Conservation (phyloP, 345 rosid species). For the Euphorbia peplus region DNA sequence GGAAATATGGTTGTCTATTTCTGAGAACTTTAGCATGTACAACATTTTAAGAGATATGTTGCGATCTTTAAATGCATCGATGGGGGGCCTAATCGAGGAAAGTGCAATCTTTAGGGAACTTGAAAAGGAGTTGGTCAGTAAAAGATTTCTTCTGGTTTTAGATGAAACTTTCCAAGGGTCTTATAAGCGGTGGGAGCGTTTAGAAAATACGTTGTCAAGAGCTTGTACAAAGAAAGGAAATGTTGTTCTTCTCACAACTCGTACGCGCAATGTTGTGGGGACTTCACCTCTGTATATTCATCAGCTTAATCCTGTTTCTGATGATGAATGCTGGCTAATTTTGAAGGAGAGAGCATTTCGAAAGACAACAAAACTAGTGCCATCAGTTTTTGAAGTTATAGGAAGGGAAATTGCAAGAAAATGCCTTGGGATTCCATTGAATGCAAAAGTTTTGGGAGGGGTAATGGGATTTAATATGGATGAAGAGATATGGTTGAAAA, state of each 20-base stretch:
- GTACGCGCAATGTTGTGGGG: slow-evolving; percentile 4
- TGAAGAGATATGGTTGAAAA: slow-evolving; percentile 1
- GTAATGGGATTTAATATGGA: neutral
- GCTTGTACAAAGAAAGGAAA: neutral
- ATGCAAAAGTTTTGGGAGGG: slow-evolving; percentile 10
- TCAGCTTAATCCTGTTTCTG: neutral
- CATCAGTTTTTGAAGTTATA: slow-evolving; percentile 4
- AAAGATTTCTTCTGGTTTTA: slow-evolving; percentile 18
- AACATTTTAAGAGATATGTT: slow-evolving; percentile 13
- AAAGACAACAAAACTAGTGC: neutral
- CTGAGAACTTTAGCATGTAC: neutral
- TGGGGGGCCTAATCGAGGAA: neutral
- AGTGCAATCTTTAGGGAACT: neutral
- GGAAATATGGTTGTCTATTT: neutral
- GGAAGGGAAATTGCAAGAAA: slow-evolving; percentile 17
- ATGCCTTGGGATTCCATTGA: slow-evolving; percentile 21
- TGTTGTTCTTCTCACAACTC: slow-evolving; percentile 20
- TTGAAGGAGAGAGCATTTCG: slow-evolving; percentile 4
- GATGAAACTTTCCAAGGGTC: slow-evolving; percentile 19
- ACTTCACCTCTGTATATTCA: neutral
- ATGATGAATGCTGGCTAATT: slow-evolving; percentile 21
- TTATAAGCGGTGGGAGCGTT: slow-evolving; percentile 1
- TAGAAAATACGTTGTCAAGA: slow-evolving; percentile 6
- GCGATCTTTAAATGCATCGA: neutral
- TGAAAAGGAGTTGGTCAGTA: neutral